These are phyloP conservation scores for Globisporangium rhizosaccharum DNA, from an alignment of 352 stramenopile genomes.

Conservation along the genomic window DNA sequence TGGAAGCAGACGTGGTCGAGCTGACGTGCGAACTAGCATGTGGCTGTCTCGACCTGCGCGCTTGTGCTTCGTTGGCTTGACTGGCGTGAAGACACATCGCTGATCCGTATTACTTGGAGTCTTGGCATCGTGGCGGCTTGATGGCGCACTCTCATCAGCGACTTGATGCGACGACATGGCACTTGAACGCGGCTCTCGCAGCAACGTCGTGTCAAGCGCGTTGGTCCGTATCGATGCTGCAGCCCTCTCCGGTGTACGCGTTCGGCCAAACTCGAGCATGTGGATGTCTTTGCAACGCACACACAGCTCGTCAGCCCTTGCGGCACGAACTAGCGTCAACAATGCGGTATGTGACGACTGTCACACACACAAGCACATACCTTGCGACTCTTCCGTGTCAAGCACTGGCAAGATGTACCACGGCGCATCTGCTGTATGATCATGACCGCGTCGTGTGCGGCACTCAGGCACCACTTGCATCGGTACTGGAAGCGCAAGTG, in stretches of 20 bases:
- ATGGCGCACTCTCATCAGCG: not conserved
- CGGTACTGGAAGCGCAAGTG: slow-evolving; percentile 7
- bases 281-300: slow-evolving; percentile 33
- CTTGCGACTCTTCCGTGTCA: slow-evolving; percentile 46
- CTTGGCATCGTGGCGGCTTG: too few species aligned
- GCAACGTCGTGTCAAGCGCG: not conserved
- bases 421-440: slow-evolving; percentile 18
- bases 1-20: slow-evolving; percentile 24
- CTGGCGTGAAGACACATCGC: slow-evolving; percentile 51
- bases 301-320: not conserved
- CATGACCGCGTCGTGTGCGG: not conserved
- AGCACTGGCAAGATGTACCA: slow-evolving; percentile 53
- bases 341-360: not conserved
- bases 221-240: not conserved
- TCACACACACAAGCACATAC: slow-evolving; percentile 11
- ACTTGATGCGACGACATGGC: too few species aligned
- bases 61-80: slow-evolving; percentile 37
- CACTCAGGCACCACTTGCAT: not conserved
- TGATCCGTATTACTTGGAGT: slow-evolving; percentile 4
- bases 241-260: slow-evolving; percentile 7
- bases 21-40: slow-evolving; percentile 3
- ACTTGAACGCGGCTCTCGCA: not conserved
- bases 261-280: slow-evolving; percentile 39
- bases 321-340: not conserved
- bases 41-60: not conserved